Percentiles rank a stretch among this genome's conserved stretches.
These are phyloP conservation scores for Stephanodiscus minutulus DNA, from an alignment of 108 stramenopile genomes.

Conservation along the genomic window DNA sequence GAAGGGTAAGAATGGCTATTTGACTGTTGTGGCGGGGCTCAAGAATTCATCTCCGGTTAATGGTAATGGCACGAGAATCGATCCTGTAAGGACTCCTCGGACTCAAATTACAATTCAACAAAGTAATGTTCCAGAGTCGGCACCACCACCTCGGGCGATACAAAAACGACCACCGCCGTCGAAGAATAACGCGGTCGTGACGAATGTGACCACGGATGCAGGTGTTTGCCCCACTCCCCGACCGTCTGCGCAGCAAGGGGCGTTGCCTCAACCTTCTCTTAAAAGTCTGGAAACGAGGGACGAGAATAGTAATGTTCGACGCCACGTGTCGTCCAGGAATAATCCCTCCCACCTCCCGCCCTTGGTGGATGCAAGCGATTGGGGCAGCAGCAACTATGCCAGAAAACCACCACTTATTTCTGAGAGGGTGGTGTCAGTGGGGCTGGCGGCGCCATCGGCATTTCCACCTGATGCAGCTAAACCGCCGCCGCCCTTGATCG, in stretches of 20 bases:
- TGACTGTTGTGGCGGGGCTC: no score
- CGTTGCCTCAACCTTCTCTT: not conserved
- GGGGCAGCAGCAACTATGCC: not conserved
- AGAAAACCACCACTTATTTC: not conserved
- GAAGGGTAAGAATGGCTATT: not conserved
- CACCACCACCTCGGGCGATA: not conserved
- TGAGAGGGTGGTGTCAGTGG: not conserved
- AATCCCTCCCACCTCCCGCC: not conserved
- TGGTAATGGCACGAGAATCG: no score
- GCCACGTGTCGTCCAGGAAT: not conserved
- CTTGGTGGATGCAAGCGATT: not conserved
- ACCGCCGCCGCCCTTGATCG: not conserved
- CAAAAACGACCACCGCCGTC: not conserved
- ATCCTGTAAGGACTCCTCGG: no score
- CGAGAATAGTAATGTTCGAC: not conserved
- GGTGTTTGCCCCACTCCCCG: not conserved
- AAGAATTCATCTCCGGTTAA: no score
- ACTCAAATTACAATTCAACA: no score
- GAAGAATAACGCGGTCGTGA: not conserved
- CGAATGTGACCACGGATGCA: not conserved
- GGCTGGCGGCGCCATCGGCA: constrained; percentile 3
- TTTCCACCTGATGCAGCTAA: not conserved
- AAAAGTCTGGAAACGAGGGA: constrained; percentile 5
- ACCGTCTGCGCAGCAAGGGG: not conserved
- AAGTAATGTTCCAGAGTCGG: not conserved